Evolutionary conservation across 2,329 filamentous ascomycete species (phyloP), one percentile per base, ranked within the genome.

Genomic region (Alternaria atra): DNA sequence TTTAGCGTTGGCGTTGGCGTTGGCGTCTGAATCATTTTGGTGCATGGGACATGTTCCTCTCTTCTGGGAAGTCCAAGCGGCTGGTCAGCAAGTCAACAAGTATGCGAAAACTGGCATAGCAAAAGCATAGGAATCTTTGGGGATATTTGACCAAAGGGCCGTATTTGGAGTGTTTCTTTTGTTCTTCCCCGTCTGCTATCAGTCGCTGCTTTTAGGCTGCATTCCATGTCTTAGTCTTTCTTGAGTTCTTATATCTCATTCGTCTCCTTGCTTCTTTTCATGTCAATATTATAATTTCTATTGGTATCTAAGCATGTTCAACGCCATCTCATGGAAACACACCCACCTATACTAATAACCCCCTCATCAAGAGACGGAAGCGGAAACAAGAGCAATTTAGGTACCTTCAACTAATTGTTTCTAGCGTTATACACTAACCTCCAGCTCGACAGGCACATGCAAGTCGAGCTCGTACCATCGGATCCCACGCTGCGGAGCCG

Each of bases 1-100:
- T 58, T 66, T 67, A 66, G 65, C 63, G 65, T 61, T 65, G 63
- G 65, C 58, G 65, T 61, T 65, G 63, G 65, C 58, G 63, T 57
- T 57, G 61, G 61, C 48, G 52, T 65, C 39, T 32, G 37, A 20
- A 43, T 54, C 20, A 30, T 47, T 52, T 44, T 29, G 20, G 34
- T 35, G 34, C 35, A 39, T 44, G 42, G 50, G 34, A 58, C 34
- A 47, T 40, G 32, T 47, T 52, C 9, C 37, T 27, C 44, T 40
- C 35, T 32, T 47, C 34, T 54, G 40, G 50, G 37, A 58, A 48
- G 55, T 35, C 25, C 12, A 54, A 15, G 40, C 50, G 40, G 32
- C 30, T 32, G 55, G 55, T 47, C 20, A 25, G 13, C 20, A 50
- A 35, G 20, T 25, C 39, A 25, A 23, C 42, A 34, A 27, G 50